Percentiles rank a stretch among this genome's conserved stretches.
Evolutionary conservation across 2,329 filamentous ascomycete species (phyloP).

Genomic region (Atkinsonella hypoxylon): DNA sequence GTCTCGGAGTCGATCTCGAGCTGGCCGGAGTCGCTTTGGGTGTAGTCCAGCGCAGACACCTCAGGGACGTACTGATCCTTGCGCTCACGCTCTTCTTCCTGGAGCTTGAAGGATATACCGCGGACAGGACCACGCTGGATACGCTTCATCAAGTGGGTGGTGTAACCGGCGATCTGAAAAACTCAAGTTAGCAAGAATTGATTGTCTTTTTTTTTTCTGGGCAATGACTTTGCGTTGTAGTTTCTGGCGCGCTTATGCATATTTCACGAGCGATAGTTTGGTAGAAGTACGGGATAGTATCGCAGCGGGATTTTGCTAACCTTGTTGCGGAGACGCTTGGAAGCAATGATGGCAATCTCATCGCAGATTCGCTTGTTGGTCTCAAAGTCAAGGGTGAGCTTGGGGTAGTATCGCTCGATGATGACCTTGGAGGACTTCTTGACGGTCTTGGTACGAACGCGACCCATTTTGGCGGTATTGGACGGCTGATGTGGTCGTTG

Average conservation of each 20-base stretch:
- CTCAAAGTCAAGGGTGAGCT: slow-evolving; percentile 98
- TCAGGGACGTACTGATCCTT: slow-evolving; percentile 99
- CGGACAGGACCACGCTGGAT: slow-evolving; percentile 98
- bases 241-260: too few relatives aligned
- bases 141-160: slow-evolving; percentile 98
- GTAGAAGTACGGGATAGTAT: not conserved
- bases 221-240: too few relatives aligned
- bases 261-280: not conserved
- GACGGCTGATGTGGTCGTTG: slow-evolving; percentile 22
- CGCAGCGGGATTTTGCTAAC: slow-evolving; percentile 34
- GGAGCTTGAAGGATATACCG: slow-evolving; percentile 99
- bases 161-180: slow-evolving; percentile 85
- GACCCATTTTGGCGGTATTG: slow-evolving; percentile 54
- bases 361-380: slow-evolving; percentile 99
- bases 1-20: slow-evolving; percentile 95
- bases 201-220: not conserved
- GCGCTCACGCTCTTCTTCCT: slow-evolving; percentile 99
- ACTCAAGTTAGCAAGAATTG: not conserved
- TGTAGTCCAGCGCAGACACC: slow-evolving; percentile 96
- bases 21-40: slow-evolving; percentile 85
- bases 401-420: slow-evolving; percentile 97
- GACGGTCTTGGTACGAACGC: slow-evolving; percentile 58
- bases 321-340: slow-evolving; percentile 99
- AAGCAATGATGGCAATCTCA: slow-evolving; percentile 99
- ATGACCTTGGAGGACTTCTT: slow-evolving; percentile 94